Percentiles rank a stretch among this genome's conserved stretches.
These are phyloP conservation scores for Globisporangium spiculum DNA, from an alignment of 352 stramenopile species.

Conservation along the genomic window DNA sequence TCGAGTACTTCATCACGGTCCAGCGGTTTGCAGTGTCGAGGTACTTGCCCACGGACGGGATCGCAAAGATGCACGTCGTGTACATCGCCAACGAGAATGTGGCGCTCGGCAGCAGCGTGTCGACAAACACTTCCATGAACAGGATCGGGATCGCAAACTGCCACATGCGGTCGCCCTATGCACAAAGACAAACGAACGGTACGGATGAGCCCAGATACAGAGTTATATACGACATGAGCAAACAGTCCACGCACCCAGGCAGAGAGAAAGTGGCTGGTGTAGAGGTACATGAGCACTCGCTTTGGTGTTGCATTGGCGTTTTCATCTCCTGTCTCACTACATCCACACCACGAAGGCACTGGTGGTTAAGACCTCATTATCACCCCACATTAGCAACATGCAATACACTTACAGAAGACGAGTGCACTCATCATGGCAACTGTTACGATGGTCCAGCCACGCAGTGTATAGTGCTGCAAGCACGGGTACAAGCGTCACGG, in stretches of 20 bases:
- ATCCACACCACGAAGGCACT: background rate
- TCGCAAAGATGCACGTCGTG: constrained; percentile 63
- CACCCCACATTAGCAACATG: too few species aligned
- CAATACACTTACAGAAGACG: constrained; percentile 28
- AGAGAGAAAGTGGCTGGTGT: constrained; percentile 70
- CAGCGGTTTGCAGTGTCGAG: constrained; percentile 70
- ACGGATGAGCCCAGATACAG: background rate
- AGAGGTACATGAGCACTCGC: constrained; percentile 66
- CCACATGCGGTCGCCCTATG: constrained; percentile 77
- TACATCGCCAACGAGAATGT: constrained; percentile 76
- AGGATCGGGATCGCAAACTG: constrained; percentile 75
- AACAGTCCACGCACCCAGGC: constrained; percentile 48
- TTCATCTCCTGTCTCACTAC: background rate
- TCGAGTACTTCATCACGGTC: constrained; percentile 64
- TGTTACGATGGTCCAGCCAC: constrained; percentile 32
- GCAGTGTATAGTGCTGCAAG: constrained; percentile 32
- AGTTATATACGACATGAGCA: background rate
- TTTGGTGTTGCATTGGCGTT: constrained; percentile 8
- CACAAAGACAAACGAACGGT: background rate
- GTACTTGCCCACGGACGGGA: constrained; percentile 61
- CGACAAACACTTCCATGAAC: constrained; percentile 86
- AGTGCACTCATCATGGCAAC: constrained; percentile 17
- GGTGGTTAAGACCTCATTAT: too few species aligned
- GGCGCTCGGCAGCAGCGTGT: constrained; percentile 73
- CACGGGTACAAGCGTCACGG: constrained; percentile 44